phyloP scores from a whole-genome alignment of 2,329 filamentous ascomycete species.

The Neoarthrinium moseri region DNA sequence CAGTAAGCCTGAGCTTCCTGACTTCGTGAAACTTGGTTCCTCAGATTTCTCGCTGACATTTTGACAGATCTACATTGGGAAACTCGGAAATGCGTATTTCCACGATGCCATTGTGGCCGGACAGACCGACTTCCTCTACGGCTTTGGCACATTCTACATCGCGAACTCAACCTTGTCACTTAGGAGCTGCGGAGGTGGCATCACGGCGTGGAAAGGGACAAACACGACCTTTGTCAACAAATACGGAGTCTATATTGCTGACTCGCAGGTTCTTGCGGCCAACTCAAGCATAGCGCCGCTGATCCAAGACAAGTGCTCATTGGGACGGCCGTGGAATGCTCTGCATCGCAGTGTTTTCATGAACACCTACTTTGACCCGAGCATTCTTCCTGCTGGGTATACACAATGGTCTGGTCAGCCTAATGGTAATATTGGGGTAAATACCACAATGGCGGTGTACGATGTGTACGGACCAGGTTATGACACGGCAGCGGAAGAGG shows the following conservation, averaged over 20 bases:
- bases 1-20: constrained; percentile 33
- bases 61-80: constrained; percentile 53
- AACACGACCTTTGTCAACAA: constrained; percentile 67
- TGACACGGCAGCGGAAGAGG: constrained; percentile 42
- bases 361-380: constrained; percentile 52
- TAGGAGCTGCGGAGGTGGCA: constrained; percentile 63
- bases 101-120: constrained; percentile 59
- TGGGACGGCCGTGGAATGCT: constrained; percentile 63
- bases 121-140: constrained; percentile 68
- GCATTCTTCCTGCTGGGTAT: constrained; percentile 52
- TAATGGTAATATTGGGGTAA: constrained; percentile 37
- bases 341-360: constrained; percentile 57
- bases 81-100: constrained; percentile 66
- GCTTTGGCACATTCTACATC: constrained; percentile 65
- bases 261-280: constrained; percentile 51
- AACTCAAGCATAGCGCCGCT: constrained; percentile 44
- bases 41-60: not conserved
- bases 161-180: constrained; percentile 52
- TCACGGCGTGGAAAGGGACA: constrained; percentile 66
- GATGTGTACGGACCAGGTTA: constrained; percentile 51
- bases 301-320: constrained; percentile 46
- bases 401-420: constrained; percentile 44
- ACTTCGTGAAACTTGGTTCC: too few relatives aligned
- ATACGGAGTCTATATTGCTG: constrained; percentile 64
- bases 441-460: constrained; percentile 58